Percentiles rank a stretch among this genome's conserved stretches.
phyloP scores from a whole-genome alignment of 192 early-diverging fungal genomes.

The Backusella luteola region DNA sequence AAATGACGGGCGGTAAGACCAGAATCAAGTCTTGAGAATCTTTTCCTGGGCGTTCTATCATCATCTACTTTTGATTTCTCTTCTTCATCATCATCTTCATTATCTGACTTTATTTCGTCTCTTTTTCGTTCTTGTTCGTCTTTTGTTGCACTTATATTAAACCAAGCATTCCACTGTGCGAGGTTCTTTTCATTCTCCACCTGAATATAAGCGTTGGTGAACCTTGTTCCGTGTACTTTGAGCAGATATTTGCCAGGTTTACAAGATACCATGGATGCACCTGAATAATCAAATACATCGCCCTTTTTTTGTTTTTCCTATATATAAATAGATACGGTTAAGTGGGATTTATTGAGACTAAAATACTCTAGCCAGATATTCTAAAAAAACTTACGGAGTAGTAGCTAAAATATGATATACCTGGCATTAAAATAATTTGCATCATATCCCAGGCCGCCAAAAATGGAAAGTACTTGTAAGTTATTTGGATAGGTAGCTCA shows the following conservation, averaged over 20 bases:
- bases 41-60: neutral
- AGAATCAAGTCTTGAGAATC: neutral
- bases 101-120: neutral
- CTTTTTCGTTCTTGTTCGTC: neutral
- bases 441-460: slow-evolving; percentile 49
- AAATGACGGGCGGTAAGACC: neutral
- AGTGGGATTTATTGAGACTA: neutral
- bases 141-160: neutral
- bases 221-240: neutral
- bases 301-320: slow-evolving; percentile 11
- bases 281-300: slow-evolving; percentile 3
- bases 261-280: neutral
- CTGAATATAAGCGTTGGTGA: neutral
- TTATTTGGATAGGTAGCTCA: slow-evolving; percentile 40
- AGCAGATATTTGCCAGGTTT: neutral
- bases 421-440: slow-evolving; percentile 44
- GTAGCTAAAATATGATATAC: slow-evolving; percentile 38
- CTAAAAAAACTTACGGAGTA: slow-evolving; percentile 34
- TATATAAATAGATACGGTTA: neutral
- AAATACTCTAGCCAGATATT: neutral
- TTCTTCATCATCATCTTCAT: neutral
- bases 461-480: slow-evolving; percentile 41
- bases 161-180: neutral
- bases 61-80: neutral
- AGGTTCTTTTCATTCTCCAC: slow-evolving; percentile 12